phyloP scores from a whole-genome alignment of 306 rosid species.

The Rosa rugosa region DNA sequence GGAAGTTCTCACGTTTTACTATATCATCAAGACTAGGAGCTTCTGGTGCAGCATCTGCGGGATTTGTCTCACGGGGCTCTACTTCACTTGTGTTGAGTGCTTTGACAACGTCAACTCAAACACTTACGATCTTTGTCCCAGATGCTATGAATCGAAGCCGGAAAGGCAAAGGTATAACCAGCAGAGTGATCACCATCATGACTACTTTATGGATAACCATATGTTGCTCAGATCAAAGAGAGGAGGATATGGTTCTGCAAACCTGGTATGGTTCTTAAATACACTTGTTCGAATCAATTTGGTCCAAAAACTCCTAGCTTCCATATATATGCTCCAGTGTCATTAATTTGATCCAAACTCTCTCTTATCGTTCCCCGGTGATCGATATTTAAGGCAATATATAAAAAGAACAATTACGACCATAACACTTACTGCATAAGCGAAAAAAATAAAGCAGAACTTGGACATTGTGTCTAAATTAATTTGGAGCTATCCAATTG shows the following conservation, averaged over 20 bases:
- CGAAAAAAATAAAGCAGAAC: neutral
- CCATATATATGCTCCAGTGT: too few species aligned
- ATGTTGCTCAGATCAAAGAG: constrained; percentile 18
- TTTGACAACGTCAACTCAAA: constrained; percentile 12
- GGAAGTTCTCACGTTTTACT: constrained; percentile 32
- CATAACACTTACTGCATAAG: too few species aligned
- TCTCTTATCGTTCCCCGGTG: neutral
- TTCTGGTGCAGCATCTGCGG: constrained; percentile 26
- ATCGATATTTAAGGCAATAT: too few species aligned
- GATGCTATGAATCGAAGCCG: constrained; percentile 8
- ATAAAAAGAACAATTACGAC: too few species aligned
- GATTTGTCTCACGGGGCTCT: constrained; percentile 16
- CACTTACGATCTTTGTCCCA: constrained; percentile 24
- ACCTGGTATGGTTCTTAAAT: neutral
- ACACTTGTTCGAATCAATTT: neutral
- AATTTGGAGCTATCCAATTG: neutral
- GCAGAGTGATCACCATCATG: constrained; percentile 19
- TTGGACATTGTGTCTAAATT: neutral
- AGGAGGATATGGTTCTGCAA: neutral
- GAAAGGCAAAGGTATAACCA: constrained; percentile 1
- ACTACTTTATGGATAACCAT: constrained; percentile 28
- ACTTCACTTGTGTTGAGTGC: constrained; percentile 32
- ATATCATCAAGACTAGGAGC: constrained; percentile 27
- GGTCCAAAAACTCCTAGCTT: neutral
- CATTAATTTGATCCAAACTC: too few species aligned